Evolutionary conservation across 768 basidiomycete species (phyloP).

Genomic region (Wakefieldia striispora): DNA sequence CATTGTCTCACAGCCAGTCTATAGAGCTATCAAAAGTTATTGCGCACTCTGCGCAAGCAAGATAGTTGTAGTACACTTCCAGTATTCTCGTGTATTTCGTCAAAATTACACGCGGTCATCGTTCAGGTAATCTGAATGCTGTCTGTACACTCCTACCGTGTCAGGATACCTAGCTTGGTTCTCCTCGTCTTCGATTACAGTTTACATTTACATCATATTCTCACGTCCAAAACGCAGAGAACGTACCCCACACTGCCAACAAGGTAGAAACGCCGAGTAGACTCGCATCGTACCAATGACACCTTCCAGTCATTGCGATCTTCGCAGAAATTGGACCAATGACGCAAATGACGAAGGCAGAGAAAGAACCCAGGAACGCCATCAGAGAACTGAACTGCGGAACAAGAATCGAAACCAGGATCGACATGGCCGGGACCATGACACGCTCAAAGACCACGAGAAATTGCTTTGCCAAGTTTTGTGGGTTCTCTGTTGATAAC

Average conservation of each 20-base stretch:
- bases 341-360: slow-evolving; percentile 72
- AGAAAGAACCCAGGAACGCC: slow-evolving; percentile 91
- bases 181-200: neutral
- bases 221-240: slow-evolving; percentile 52
- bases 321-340: slow-evolving; percentile 77
- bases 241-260: slow-evolving; percentile 81
- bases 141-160: neutral
- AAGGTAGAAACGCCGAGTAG: slow-evolving; percentile 50
- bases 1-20: neutral
- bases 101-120: neutral
- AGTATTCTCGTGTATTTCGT: slow-evolving; percentile 4
- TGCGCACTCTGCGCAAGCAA: slow-evolving; percentile 63
- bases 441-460: slow-evolving; percentile 56
- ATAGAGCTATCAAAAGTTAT: slow-evolving; percentile 79
- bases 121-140: neutral
- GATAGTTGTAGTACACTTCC: slow-evolving; percentile 21
- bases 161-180: neutral
- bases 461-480: slow-evolving; percentile 32
- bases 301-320: slow-evolving; percentile 51
- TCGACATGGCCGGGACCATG: slow-evolving; percentile 55
- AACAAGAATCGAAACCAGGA: slow-evolving; percentile 67
- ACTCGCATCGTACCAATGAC: slow-evolving; percentile 49
- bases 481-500: slow-evolving; percentile 9
- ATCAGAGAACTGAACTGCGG: slow-evolving; percentile 82
- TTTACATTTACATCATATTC: neutral